These are phyloP conservation scores for Physcomitrellopsis africana DNA, from an alignment of 225 moss, liverwort and hornwort genomes.

Conservation along the genomic window DNA sequence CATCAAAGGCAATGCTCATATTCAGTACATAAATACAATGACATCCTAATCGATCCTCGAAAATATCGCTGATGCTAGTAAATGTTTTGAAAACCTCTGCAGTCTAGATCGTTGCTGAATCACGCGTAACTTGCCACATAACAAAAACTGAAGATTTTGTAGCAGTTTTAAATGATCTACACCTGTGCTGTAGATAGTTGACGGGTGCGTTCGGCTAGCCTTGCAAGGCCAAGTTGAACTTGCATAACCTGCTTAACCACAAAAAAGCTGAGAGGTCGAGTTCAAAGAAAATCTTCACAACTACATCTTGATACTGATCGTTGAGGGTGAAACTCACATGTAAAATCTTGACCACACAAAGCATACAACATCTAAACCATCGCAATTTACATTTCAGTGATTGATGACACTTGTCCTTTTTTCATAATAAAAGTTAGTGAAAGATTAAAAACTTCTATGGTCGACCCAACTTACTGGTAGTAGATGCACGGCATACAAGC, in stretches of 20 bases:
- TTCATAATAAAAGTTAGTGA: not conserved
- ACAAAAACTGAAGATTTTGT: not conserved
- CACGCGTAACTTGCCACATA: constrained; percentile 11
- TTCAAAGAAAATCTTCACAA: not conserved
- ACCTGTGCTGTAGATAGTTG: constrained; percentile 85
- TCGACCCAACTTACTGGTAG: constrained; percentile 71
- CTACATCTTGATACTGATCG: no score
- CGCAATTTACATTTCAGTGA: constrained; percentile 3
- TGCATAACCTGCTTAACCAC: constrained; percentile 67
- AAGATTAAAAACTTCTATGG: constrained; percentile 9
- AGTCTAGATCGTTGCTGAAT: constrained; percentile 10
- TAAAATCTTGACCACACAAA: no score
- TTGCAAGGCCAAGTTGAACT: constrained; percentile 90
- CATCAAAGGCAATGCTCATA: constrained; percentile 30
- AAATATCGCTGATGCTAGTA: constrained; percentile 15
- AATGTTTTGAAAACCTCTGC: constrained; percentile 8
- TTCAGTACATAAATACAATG: constrained; percentile 2
- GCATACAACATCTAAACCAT: no score
- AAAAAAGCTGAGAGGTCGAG: constrained; percentile 14
- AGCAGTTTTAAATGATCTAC: constrained; percentile 14
- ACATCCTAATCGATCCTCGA: constrained; percentile 13
- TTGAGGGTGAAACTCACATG: no score
- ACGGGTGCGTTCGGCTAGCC: constrained; percentile 70
- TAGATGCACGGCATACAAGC: constrained; percentile 91
- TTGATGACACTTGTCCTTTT: constrained; percentile 2